phyloP scores from a whole-genome alignment of 208 protist species.

The Leishmania arabica region DNA sequence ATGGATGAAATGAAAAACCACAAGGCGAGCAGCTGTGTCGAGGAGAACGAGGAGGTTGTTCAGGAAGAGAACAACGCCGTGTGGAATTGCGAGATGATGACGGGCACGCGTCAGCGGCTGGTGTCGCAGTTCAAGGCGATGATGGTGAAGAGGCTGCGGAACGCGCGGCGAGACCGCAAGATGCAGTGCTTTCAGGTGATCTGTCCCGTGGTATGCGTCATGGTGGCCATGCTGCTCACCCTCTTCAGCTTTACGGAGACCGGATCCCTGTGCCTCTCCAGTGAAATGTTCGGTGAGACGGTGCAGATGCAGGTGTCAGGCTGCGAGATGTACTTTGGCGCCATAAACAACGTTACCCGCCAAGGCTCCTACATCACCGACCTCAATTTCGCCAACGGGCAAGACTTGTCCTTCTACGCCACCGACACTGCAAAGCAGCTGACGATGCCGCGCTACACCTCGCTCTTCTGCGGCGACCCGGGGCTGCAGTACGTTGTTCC shows the following conservation, averaged over 20 bases:
- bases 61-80: slow-evolving; percentile 31
- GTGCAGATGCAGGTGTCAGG: slow-evolving; percentile 42
- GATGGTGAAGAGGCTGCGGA: slow-evolving; percentile 61
- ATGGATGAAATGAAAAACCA: slow-evolving; percentile 32
- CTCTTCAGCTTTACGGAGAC: slow-evolving; percentile 35
- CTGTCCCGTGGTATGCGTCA: slow-evolving; percentile 63
- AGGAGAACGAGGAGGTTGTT: slow-evolving; percentile 23
- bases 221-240: slow-evolving; percentile 69
- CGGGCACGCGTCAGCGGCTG: slow-evolving; percentile 1
- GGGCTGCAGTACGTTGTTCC: slow-evolving; percentile 43
- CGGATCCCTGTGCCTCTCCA: slow-evolving; percentile 32
- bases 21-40: slow-evolving; percentile 6
- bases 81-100: slow-evolving; percentile 29
- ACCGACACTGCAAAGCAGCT: slow-evolving; percentile 44
- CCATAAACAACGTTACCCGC: slow-evolving; percentile 19
- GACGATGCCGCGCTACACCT: slow-evolving; percentile 42
- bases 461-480: slow-evolving; percentile 26
- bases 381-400: slow-evolving; percentile 21
- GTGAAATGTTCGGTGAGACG: slow-evolving; percentile 40
- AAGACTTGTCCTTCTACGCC: slow-evolving; percentile 34
- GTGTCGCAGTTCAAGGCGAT: slow-evolving; percentile 56
- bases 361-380: slow-evolving; percentile 21
- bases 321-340: slow-evolving; percentile 28
- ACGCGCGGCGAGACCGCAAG: slow-evolving; percentile 55
- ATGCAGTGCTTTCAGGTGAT: slow-evolving; percentile 79